Base-by-base conservation (phyloP, 768 basidiomycete species). In the Serendipita indica region DNA sequence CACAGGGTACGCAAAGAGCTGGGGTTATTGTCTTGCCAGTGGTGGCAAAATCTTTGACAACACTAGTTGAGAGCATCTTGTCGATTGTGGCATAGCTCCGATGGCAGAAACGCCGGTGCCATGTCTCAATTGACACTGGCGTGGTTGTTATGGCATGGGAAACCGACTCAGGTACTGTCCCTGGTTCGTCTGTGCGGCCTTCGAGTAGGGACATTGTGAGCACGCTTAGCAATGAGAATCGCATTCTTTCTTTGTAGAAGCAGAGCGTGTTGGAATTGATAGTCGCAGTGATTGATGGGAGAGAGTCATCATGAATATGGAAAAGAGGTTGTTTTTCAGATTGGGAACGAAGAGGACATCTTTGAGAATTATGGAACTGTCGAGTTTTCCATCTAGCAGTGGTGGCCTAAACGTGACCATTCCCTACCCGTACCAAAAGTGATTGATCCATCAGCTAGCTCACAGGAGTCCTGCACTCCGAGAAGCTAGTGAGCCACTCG, bases 101-200 rank as follows among this genome's bases (percentile, higher is more conserved):
- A 30, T 54, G 49, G 49, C 49, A 54, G 30, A 27, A 54, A 18
- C 49, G 49, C 7, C 20, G 16, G 30, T 54, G 49, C 49, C 49
- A 54, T 3, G 30, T 18, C 7, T 32, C 22, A n/a, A 54, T n/a
- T n/a, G n/a, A n/a, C n/a, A n/a, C n/a, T n/a, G n/a, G 20, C 10
- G 49, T 7, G 49, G 22, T 27, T 2, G n/a, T n/a, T n/a, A n/a
- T n/a, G n/a, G n/a, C n/a, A n/a, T n/a, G n/a, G n/a, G n/a, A n/a
- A n/a, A n/a, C 49, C 41, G 41, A 43, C 18, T 43, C 18, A n/a
- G 49, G 16, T 32, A 28, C 49, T 54, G 22, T 28, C 22, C n/a
- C 14, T n/a, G 49, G 10, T 18, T 32, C 10, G 49, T 54, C 20
- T n/a, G 3, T 27, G 30, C 49, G n/a, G 20, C 49, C 22, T 22